Base-by-base conservation (phyloP, 2,329 filamentous ascomycete species). In the Purpureocillium takamizusanense region DNA sequence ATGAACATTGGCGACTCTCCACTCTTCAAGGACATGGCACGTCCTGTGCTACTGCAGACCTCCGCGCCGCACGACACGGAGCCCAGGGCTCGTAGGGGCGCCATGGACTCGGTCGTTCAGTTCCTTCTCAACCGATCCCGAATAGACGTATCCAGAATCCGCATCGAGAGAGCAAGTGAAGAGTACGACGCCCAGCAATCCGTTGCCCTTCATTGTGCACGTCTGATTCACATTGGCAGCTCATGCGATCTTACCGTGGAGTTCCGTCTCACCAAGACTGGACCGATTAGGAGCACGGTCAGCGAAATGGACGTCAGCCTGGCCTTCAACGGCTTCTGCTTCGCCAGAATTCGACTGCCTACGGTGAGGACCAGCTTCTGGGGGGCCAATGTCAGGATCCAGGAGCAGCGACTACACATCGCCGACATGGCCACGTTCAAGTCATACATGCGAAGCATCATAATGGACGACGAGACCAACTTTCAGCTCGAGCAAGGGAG, bases 261-360 rank as follows among this genome's bases (percentile, higher is more conserved):
- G 35, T 50, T 51, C 30, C 50, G 48, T n/a, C 47, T 57, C 14
- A 52, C 51, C 9, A 51, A 50, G 4, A 59, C 54, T 5, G 56
- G 54, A 3, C 48, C 51, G 4, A 49, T 61, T 30, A 46, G 50
- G 31, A 55, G 52, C 28, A 54, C 51, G 11, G 50, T 61, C 38
- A 42, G 51, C 15, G 42, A 54, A 25, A 53, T 53, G 48, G 43
- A 48, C 14, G 45, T 56, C 31, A 51, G 54, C 16, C 37, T 62
- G 35, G 49, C 49, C 15, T 63, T 54, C 37, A 51, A 53, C 31
- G 51, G 48, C 14, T 45, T 29, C 15, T 37, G 36, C n/a, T 56
- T 60, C 37, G 57, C 55, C 12, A 54, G 50, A 32, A 39, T 60
- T 25, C 43, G 40, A 31, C 41, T 61, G 4, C 54, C 59, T n/a